phyloP scores from a whole-genome alignment of 169 alveolate species.

The Plasmodium ovale region DNA sequence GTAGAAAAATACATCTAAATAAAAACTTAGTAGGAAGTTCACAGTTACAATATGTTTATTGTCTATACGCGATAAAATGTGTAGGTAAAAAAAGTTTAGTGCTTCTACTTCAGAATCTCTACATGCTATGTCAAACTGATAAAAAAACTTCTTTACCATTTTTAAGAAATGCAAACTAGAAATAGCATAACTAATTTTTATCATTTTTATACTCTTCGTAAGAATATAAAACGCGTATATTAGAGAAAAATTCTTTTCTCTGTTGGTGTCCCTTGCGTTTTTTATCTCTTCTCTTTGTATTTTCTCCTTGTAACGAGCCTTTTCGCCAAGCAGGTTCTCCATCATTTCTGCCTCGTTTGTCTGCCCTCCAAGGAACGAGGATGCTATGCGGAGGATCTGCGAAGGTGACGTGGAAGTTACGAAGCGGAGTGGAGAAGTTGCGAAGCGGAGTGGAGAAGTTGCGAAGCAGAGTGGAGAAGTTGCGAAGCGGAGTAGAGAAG shows the following conservation, averaged over 20 bases:
- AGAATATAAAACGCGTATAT: conserved; percentile 17
- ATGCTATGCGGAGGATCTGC: not conserved
- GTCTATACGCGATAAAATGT: conserved; percentile 6
- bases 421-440: not conserved
- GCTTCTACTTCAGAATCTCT: not conserved
- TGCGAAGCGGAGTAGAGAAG: not conserved
- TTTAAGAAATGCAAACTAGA: conserved; percentile 9
- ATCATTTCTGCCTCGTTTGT: conserved; percentile 1
- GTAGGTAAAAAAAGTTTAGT: conserved; percentile 18
- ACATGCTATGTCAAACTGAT: not conserved
- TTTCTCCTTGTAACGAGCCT: not conserved
- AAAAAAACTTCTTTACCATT: conserved; percentile 7
- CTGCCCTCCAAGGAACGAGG: not conserved
- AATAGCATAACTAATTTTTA: not conserved
- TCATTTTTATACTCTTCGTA: conserved; percentile 1
- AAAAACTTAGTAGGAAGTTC: conserved; percentile 20
- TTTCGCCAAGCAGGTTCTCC: not conserved
- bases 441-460: not conserved
- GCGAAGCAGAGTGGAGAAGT: not conserved
- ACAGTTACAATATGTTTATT: conserved; percentile 13
- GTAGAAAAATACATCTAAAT: conserved; percentile 23
- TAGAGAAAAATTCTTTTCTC: not conserved
- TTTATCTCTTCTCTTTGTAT: not conserved
- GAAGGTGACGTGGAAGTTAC: not conserved
- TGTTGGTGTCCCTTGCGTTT: not conserved